These are phyloP conservation scores for Suhomyces prunicola DNA, from an alignment of 805 yeast genomes.

Conservation along the genomic window DNA sequence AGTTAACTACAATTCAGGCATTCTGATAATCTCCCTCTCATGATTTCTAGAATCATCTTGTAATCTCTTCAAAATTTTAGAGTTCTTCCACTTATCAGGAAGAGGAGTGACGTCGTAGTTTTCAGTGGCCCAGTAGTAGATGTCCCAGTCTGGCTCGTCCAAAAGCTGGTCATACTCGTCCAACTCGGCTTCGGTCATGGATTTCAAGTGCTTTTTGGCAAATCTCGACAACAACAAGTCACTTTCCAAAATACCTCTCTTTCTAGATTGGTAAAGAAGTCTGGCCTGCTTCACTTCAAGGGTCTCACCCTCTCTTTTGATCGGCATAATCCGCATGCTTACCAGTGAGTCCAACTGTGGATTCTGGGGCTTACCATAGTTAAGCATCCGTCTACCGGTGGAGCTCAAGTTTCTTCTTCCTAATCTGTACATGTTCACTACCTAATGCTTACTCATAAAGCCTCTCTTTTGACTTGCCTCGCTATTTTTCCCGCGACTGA, in stretches of 20 bases:
- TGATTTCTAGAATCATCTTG: constrained; percentile 74
- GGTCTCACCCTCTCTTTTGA: constrained; percentile 71
- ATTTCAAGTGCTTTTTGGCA: constrained; percentile 68
- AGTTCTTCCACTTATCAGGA: constrained; percentile 80
- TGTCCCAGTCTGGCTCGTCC: constrained; percentile 98
- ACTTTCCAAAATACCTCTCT: constrained; percentile 92
- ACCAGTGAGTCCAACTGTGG: constrained; percentile 42
- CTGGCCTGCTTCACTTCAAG: constrained; percentile 80
- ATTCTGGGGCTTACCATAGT: constrained; percentile 43
- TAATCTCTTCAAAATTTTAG: constrained; percentile 58
- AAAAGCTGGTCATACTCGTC: constrained; percentile 82
- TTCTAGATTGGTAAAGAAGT: constrained; percentile 84
- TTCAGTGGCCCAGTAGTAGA: constrained; percentile 94
- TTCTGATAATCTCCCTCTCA: constrained; percentile 70
- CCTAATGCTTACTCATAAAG: not conserved
- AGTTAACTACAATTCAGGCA: constrained; percentile 57
- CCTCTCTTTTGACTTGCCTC: not conserved
- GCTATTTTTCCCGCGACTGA: not conserved
- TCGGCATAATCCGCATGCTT: constrained; percentile 71
- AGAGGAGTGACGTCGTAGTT: constrained; percentile 79
- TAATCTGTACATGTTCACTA: constrained; percentile 2
- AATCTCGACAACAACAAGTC: constrained; percentile 82
- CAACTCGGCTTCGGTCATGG: constrained; percentile 60
- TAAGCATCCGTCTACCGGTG: constrained; percentile 18
- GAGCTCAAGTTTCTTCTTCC: constrained; percentile 4